Percentiles rank a stretch among this genome's conserved stretches.
Evolutionary conservation across 306 rosid genomes (phyloP).

Genomic region (Gynostemma pentaphyllum): DNA sequence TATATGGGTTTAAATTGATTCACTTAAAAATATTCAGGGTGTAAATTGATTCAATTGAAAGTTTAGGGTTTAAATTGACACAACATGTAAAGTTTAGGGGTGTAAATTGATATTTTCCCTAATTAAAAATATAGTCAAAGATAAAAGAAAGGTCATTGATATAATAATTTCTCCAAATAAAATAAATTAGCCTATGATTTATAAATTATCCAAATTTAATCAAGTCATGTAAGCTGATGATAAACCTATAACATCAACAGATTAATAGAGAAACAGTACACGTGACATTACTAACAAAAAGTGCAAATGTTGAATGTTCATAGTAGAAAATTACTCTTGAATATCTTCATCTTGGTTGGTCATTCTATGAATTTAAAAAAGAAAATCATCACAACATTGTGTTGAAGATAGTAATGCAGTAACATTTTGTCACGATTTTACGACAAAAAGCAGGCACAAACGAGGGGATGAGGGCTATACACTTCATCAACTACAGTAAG

Average conservation of each 20-base stretch:
- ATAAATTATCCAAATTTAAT: too few relatives aligned
- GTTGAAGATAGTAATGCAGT: background rate
- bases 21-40: too few relatives aligned
- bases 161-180: too few relatives aligned
- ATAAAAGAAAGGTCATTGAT: too few relatives aligned
- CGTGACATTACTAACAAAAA: background rate
- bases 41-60: too few relatives aligned
- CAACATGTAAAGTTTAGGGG: too few relatives aligned
- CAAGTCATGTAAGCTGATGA: too few relatives aligned
- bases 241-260: background rate
- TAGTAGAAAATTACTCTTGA: background rate
- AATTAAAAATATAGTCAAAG: too few relatives aligned
- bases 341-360: background rate
- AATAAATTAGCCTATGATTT: too few relatives aligned
- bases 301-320: background rate
- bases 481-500: background rate
- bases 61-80: too few relatives aligned
- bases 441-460: background rate
- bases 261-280: background rate
- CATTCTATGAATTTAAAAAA: background rate
- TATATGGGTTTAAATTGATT: too few relatives aligned
- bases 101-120: too few relatives aligned
- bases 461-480: background rate
- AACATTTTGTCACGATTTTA: background rate
- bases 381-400: background rate